Base-by-base conservation (phyloP, 2,329 filamentous ascomycete species). In the Colletotrichum euphorbiae region DNA sequence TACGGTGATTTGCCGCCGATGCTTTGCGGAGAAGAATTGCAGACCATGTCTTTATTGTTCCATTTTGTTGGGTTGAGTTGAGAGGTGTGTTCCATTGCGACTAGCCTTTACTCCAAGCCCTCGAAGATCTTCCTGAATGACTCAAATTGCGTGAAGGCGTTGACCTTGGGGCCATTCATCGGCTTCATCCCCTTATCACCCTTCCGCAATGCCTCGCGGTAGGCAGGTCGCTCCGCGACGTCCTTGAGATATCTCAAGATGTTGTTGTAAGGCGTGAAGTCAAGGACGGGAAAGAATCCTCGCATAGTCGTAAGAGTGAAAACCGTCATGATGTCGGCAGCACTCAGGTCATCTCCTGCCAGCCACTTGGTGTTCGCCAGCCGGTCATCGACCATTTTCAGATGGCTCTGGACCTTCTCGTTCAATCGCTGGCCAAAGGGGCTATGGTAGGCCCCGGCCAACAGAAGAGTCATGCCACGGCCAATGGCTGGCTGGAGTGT, bases 261-360 rank as follows among this genome's bases (percentile, higher is more conserved):
- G 52, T 80, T 79, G 1, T 74, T 70, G 70, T 85, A 84, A 0
- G 72, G 74, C 2, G 67, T 71, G 55, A 88, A 70, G 56, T 80
- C 78, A 42, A 69, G 50, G 78, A 79, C 1, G 81, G 80, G 66
- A 24, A 77, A 76, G 70, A 87, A 90, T 55, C 80, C 79, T 15
- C 90, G 80, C 82, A 88, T 83, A 2, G 88, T 91, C 0, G 89
- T 90, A 38, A 92, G 77, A 13, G 82, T 80, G 72, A 85, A 90
- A 0, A 89, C 81, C 4, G 78, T 79, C 88, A 92, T 91, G 43
- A 91, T 80, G 76, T 93, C 90, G 1, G 90, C 90, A 1, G 82
- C 87, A 0, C 87, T 91, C 66, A 92, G 87, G 57, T 89, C 81
- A 0, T 83, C 78, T 2, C 90, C 90, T 0, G 86, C 88, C 21